Percentiles rank a stretch among this genome's conserved stretches.
Conservation (phyloP, 768 basidiomycete species). For the Rhodotorula paludigena region DNA sequence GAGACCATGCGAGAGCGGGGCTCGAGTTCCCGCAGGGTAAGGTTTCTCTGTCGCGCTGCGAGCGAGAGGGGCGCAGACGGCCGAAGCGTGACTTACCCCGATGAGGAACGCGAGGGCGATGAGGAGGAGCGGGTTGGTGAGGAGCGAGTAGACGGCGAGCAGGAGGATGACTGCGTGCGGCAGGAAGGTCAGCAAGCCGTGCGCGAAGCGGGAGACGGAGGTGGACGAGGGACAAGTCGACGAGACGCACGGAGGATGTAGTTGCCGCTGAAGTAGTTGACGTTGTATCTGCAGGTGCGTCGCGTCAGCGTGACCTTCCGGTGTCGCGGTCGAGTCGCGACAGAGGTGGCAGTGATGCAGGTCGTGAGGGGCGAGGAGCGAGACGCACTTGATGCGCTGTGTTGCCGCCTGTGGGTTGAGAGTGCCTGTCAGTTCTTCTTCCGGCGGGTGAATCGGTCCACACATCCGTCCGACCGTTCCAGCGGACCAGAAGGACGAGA, state of each 20-base stretch:
- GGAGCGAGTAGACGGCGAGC: slow-evolving; percentile 75
- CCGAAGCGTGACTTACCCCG: slow-evolving; percentile 48
- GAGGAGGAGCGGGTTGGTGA: slow-evolving; percentile 77
- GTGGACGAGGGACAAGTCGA: neutral
- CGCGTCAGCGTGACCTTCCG: neutral
- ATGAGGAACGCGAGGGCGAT: slow-evolving; percentile 80
- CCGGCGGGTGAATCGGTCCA: no score
- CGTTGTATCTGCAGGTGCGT: neutral
- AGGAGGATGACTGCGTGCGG: slow-evolving; percentile 59
- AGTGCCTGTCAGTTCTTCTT: slow-evolving; percentile 43
- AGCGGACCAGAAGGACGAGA: no score
- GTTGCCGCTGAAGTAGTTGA: slow-evolving; percentile 60
- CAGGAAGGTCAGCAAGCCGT: neutral
- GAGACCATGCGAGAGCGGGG: no score
- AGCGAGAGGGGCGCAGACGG: neutral
- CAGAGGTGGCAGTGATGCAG: no score
- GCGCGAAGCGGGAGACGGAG: neutral
- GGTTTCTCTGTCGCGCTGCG: no score
- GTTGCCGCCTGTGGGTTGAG: slow-evolving; percentile 52
- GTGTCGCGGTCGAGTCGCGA: no score
- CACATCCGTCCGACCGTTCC: no score
- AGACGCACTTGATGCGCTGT: slow-evolving; percentile 47
- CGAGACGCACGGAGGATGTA: slow-evolving; percentile 54
- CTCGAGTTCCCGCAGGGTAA: neutral
- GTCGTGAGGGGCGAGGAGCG: no score